Evolutionary conservation across 2,329 filamentous ascomycete species (phyloP), one percentile per base, ranked within the genome.

Genomic region (Penicillium griseofulvum): DNA sequence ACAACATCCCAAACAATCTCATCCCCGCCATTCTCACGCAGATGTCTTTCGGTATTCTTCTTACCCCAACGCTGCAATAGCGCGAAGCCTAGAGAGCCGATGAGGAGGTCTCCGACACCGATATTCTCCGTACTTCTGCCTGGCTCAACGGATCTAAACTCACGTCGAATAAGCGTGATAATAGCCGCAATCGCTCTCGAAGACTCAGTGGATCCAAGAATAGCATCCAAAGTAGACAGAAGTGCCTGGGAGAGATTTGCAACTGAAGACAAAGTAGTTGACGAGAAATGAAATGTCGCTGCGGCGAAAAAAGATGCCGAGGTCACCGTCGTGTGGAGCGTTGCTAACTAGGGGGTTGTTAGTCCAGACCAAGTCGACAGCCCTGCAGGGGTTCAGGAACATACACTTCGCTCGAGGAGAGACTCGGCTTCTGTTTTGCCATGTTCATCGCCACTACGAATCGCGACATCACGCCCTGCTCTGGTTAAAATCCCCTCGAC

Each of bases 181-280:
- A 79, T 78, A 2, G 77, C 74, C 2, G 77, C 77, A 56, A 79
- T 78, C 3, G 77, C 77, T 36, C 76, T 71, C 5, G 77, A 79
- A 1, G 76, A 77, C 60, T 79, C 77, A 2, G 77, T 78, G n/a
- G 75, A 78, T 11, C 77, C 77, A 33, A 79, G 68, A 26, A 78
- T 74, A 3, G 77, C 75, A 65, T 79, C 76, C 11, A 79, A 68
- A 1, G 74, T 76, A 37, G 76, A 75, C 17, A 79, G 55, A 8
- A 78, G 70, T 36, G 74, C 72, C 53, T 78, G 75, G 0, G 77
- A 77, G 52, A 77, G 67, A 53, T 70, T 71, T 7, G 74, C 70
- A 36, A 75, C 66, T 11, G 76, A 78, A 14, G 72, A 71, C 49
- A 79, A 67, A 6, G 74, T 73, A 9, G 73, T 73, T 24, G 76